Conservation (phyloP, 2,329 filamentous ascomycete genomes). For the Fusarium mangiferae region DNA sequence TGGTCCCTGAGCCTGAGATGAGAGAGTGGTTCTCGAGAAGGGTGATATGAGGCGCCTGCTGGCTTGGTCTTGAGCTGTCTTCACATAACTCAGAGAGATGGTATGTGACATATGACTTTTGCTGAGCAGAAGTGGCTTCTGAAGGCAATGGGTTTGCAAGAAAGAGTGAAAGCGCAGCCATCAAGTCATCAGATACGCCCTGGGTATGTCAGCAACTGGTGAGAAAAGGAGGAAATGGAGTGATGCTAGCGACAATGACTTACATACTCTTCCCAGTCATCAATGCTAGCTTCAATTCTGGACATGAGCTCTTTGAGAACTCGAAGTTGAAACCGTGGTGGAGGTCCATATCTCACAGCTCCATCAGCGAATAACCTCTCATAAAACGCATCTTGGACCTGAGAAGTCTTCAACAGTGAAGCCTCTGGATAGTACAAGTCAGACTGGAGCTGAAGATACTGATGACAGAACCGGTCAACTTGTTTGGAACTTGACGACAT, state of each 20-base stretch:
- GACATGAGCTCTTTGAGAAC: slow-evolving; percentile 78
- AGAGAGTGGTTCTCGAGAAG: slow-evolving; percentile 76
- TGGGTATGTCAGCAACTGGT: slow-evolving; percentile 54
- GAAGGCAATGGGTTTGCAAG: slow-evolving; percentile 72
- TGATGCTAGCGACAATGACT: slow-evolving; percentile 49
- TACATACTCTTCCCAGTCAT: slow-evolving; percentile 90
- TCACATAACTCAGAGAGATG: slow-evolving; percentile 51
- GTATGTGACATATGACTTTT: slow-evolving; percentile 81
- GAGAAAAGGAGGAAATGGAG: background rate
- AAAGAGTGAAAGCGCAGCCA: slow-evolving; percentile 73
- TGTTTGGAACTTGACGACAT: slow-evolving; percentile 35
- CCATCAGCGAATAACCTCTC: slow-evolving; percentile 71
- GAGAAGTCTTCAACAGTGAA: slow-evolving; percentile 65
- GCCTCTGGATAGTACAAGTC: slow-evolving; percentile 71
- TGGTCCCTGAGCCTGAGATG: slow-evolving; percentile 77
- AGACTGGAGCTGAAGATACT: slow-evolving; percentile 81
- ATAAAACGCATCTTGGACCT: slow-evolving; percentile 75
- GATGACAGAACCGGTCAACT: slow-evolving; percentile 69
- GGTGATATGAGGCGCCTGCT: slow-evolving; percentile 57
- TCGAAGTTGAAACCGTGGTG: slow-evolving; percentile 74
- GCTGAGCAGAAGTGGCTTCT: slow-evolving; percentile 73
- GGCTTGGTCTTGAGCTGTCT: slow-evolving; percentile 4
- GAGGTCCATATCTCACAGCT: slow-evolving; percentile 66
- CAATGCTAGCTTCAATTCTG: slow-evolving; percentile 77
- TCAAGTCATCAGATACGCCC: slow-evolving; percentile 86